Evolutionary conservation across 2,329 filamentous ascomycete genomes (phyloP).

Genomic region (Pyrenophora tritici-repentis): DNA sequence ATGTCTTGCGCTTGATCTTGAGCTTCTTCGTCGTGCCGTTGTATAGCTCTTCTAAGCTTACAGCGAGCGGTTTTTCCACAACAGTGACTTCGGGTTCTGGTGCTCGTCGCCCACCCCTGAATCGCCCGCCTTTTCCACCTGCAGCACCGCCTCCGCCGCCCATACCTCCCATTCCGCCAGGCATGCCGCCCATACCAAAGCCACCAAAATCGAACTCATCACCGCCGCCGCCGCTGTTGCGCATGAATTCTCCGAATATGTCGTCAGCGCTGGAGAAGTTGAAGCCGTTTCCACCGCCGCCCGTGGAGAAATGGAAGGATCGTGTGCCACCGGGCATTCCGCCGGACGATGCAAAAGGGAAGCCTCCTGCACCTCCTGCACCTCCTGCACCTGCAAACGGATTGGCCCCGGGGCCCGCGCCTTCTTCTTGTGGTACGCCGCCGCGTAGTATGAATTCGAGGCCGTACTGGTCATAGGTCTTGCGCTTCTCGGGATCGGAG

Average conservation of each 20-base stretch:
- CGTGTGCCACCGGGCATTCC: constrained; percentile 60
- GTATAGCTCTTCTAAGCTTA: constrained; percentile 88
- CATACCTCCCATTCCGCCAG: constrained; percentile 49
- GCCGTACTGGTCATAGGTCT: constrained; percentile 92
- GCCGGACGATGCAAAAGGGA: constrained; percentile 61
- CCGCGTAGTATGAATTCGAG: constrained; percentile 90
- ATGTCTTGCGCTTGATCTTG: constrained; percentile 96
- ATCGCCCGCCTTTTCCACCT: constrained; percentile 45
- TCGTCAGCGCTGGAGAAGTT: constrained; percentile 81
- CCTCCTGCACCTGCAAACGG: constrained; percentile 50
- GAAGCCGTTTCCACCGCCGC: constrained; percentile 67
- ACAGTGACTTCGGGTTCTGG: constrained; percentile 85
- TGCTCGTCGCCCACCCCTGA: constrained; percentile 50
- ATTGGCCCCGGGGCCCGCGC: constrained; percentile 43
- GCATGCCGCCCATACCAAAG: constrained; percentile 44
- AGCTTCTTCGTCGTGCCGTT: constrained; percentile 92
- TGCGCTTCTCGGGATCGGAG: constrained; percentile 94
- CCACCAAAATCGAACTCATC: constrained; percentile 57
- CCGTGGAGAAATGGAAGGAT: constrained; percentile 69
- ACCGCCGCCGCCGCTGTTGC: constrained; percentile 61
- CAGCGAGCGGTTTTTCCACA: constrained; percentile 79
- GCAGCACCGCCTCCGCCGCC: constrained; percentile 54
- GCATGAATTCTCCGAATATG: constrained; percentile 85
- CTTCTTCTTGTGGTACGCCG: constrained; percentile 66
- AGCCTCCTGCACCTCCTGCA: constrained; percentile 50